These are phyloP conservation scores for Lentinula sp. DNA, from an alignment of 768 basidiomycete genomes.

Conservation along the genomic window DNA sequence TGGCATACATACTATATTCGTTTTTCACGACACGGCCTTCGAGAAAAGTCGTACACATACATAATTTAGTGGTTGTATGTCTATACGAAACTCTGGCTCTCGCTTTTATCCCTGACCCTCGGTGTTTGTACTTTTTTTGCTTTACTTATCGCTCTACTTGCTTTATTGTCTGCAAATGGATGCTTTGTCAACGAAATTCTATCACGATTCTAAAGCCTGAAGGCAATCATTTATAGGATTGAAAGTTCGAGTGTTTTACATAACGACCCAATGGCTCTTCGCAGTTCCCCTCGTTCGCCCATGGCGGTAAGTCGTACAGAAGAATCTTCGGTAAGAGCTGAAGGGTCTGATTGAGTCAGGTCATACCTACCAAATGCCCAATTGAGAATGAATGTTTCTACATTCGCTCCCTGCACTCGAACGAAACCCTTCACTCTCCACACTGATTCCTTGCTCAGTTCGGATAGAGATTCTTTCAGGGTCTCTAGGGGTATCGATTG, in stretches of 20 bases:
- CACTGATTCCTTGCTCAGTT: slow-evolving; percentile 59
- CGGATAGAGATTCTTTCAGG: slow-evolving; percentile 40
- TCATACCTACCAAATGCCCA: slow-evolving; percentile 93
- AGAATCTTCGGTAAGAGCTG: slow-evolving; percentile 15
- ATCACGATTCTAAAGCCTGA: neutral
- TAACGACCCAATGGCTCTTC: slow-evolving; percentile 48
- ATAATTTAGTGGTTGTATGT: neutral
- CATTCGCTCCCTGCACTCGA: slow-evolving; percentile 32
- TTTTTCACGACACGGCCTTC: neutral
- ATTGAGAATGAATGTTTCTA: slow-evolving; percentile 55
- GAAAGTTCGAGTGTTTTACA: slow-evolving; percentile 21
- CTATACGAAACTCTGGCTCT: neutral
- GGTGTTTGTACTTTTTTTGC: neutral
- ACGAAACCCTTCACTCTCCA: slow-evolving; percentile 90
- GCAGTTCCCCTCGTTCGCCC: slow-evolving; percentile 84
- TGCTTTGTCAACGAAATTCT: neutral
- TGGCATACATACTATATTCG: neutral
- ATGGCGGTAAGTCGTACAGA: slow-evolving; percentile 75
- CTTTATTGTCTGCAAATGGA: neutral
- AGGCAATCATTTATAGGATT: neutral
- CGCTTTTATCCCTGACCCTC: neutral
- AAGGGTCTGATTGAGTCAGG: slow-evolving; percentile 22
- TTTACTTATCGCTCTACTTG: neutral
- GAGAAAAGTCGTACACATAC: neutral
- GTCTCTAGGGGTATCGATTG: slow-evolving; percentile 13